Conservation (phyloP, 2,329 filamentous ascomycete genomes). For the Colletotrichum sp. region DNA sequence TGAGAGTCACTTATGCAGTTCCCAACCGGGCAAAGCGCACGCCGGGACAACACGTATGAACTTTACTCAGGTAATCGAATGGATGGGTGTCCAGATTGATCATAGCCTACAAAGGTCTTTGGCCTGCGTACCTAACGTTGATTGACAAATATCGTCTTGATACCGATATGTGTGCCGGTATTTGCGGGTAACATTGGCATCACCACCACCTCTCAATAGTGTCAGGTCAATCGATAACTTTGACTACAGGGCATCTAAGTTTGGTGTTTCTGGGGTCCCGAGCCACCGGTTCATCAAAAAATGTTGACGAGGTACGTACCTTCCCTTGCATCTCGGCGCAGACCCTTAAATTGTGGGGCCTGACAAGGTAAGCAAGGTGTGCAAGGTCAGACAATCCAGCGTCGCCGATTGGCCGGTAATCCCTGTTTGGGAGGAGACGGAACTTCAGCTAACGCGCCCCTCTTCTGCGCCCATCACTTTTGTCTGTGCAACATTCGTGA, state of each 20-base stretch:
- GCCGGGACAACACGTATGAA: not conserved
- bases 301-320: not conserved
- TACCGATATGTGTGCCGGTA: not conserved
- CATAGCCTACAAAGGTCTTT: not conserved
- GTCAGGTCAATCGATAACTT: not conserved
- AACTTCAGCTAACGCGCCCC: slow-evolving; percentile 13
- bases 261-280: not conserved
- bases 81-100: not conserved
- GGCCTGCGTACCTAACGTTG: not conserved
- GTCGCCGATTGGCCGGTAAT: slow-evolving; percentile 1
- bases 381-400: not conserved
- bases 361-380: not conserved
- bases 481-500: slow-evolving; percentile 28
- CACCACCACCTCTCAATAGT: not conserved
- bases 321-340: not conserved
- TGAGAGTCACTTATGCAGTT: not conserved
- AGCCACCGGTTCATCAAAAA: not conserved
- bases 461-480: slow-evolving; percentile 13
- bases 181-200: not conserved
- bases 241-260: not conserved
- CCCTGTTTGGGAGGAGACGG: not conserved
- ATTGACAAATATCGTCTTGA: not conserved
- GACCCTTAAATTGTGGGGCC: not conserved
- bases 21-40: not conserved
- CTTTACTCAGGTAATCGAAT: not conserved